phyloP scores from a whole-genome alignment of 2,329 filamentous ascomycete species.

The Leptographium galeiforme region DNA sequence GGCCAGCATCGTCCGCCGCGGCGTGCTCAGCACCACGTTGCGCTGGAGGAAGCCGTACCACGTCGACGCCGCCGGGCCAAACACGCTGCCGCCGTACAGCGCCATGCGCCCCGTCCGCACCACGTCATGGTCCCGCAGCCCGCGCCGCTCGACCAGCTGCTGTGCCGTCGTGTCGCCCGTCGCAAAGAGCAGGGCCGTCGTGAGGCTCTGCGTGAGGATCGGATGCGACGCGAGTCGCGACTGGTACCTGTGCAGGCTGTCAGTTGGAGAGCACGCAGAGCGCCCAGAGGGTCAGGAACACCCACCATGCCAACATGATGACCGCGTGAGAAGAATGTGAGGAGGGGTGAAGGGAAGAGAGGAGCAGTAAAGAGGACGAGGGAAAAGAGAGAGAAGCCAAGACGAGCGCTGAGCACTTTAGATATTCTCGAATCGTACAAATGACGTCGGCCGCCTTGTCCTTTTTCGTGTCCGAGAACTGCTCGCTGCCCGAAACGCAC shows the following conservation, averaged over 20 bases:
- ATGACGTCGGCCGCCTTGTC: too few species aligned
- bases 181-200: conserved; percentile 82
- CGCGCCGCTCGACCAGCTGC: conserved; percentile 75
- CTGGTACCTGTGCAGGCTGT: conserved; percentile 56
- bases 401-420: too few species aligned
- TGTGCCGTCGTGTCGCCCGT: conserved; percentile 86
- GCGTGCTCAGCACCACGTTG: conserved; percentile 49
- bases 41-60: conserved; percentile 75
- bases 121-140: conserved; percentile 55
- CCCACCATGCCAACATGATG: not conserved
- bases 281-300: too few species aligned
- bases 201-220: conserved; percentile 79
- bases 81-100: conserved; percentile 67
- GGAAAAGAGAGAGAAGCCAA: too few species aligned
- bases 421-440: too few species aligned
- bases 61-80: conserved; percentile 74
- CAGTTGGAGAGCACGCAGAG: too few species aligned
- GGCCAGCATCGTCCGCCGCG: conserved; percentile 57
- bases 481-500: too few species aligned
- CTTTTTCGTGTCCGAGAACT: too few species aligned
- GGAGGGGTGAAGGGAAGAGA: too few species aligned
- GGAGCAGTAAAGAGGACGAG: too few species aligned
- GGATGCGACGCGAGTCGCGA: conserved; percentile 66
- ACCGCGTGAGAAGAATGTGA: too few species aligned
- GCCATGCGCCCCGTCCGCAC: conserved; percentile 65